Evolutionary conservation across 192 early-diverging fungal genomes (phyloP).

Genomic region (Linnemannia hyalina): DNA sequence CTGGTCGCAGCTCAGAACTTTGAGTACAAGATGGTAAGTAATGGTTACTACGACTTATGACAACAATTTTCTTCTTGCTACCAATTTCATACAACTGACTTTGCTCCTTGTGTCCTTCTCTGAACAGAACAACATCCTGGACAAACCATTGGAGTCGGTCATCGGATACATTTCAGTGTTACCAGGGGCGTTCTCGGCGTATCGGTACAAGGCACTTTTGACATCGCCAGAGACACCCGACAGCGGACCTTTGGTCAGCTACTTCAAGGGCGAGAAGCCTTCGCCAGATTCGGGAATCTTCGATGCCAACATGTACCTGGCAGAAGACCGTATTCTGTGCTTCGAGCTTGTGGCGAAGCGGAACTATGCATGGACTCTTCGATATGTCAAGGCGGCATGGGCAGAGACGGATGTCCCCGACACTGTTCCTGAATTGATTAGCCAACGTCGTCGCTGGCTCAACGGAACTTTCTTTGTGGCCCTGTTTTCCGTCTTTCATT

Average conservation of each 20-base stretch:
- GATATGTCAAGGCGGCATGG: slow-evolving; percentile 78
- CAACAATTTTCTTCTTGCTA: background rate
- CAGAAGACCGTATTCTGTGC: slow-evolving; percentile 83
- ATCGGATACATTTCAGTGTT: slow-evolving; percentile 90
- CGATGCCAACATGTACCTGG: slow-evolving; percentile 77
- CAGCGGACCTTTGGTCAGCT: slow-evolving; percentile 75
- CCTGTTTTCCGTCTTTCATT: slow-evolving; percentile 76
- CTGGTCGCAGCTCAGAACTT: slow-evolving; percentile 87
- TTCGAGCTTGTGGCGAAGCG: slow-evolving; percentile 84
- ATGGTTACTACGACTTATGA: background rate
- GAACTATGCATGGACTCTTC: slow-evolving; percentile 73
- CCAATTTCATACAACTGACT: background rate
- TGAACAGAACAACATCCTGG: slow-evolving; percentile 73
- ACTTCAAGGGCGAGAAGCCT: slow-evolving; percentile 82
- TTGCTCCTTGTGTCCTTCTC: background rate
- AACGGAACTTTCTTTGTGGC: slow-evolving; percentile 87
- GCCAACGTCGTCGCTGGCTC: slow-evolving; percentile 86
- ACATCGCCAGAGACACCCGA: slow-evolving; percentile 63
- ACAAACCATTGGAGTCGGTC: slow-evolving; percentile 84
- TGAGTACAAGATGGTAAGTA: slow-evolving; percentile 77
- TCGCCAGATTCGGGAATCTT: slow-evolving; percentile 72
- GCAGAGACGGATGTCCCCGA: slow-evolving; percentile 88
- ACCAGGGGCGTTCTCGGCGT: slow-evolving; percentile 88
- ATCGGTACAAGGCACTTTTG: slow-evolving; percentile 79
- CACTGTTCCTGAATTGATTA: slow-evolving; percentile 78